These are phyloP conservation scores for Aspergillus persii DNA, from an alignment of 2,329 filamentous ascomycete species.

Conservation along the genomic window DNA sequence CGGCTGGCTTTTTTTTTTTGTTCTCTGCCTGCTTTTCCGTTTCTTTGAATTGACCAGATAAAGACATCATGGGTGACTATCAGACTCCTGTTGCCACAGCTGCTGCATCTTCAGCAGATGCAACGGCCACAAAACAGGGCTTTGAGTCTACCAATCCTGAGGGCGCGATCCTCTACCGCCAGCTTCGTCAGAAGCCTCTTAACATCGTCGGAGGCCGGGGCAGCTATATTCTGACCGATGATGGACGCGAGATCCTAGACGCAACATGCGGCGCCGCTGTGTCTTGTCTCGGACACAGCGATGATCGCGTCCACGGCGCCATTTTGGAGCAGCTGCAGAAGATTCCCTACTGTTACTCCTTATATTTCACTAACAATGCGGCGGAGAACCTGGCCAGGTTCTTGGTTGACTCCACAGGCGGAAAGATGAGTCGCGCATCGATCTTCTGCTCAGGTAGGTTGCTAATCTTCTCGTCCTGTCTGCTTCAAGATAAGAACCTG, in stretches of 20 bases:
- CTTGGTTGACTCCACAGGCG: constrained; percentile 31
- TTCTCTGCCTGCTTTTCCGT: background rate
- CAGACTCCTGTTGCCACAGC: background rate
- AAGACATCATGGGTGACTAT: background rate
- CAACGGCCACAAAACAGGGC: background rate
- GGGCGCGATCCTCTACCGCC: constrained; percentile 13
- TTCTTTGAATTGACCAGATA: background rate
- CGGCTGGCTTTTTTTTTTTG: background rate
- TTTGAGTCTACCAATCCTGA: background rate
- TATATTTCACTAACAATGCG: constrained; percentile 42
- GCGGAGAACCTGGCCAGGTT: constrained; percentile 42
- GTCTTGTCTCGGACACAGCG: constrained; percentile 48
- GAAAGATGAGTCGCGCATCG: constrained; percentile 18
- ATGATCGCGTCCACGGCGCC: constrained; percentile 43
- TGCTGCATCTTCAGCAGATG: background rate
- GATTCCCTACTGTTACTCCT: constrained; percentile 45
- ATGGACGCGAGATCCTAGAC: constrained; percentile 46
- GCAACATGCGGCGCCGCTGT: constrained; percentile 50
- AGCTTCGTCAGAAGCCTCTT: constrained; percentile 11
- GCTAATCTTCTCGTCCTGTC: background rate
- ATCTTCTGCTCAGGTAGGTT: constrained; percentile 21
- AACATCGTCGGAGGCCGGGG: constrained; percentile 33
- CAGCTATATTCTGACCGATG: constrained; percentile 40
- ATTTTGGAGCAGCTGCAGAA: constrained; percentile 42
- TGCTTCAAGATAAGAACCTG: background rate